Percentiles rank a stretch among this genome's conserved stretches.
Evolutionary conservation across 192 early-diverging fungal species (phyloP).

Genomic region (Lunasporangiospora selenospora): DNA sequence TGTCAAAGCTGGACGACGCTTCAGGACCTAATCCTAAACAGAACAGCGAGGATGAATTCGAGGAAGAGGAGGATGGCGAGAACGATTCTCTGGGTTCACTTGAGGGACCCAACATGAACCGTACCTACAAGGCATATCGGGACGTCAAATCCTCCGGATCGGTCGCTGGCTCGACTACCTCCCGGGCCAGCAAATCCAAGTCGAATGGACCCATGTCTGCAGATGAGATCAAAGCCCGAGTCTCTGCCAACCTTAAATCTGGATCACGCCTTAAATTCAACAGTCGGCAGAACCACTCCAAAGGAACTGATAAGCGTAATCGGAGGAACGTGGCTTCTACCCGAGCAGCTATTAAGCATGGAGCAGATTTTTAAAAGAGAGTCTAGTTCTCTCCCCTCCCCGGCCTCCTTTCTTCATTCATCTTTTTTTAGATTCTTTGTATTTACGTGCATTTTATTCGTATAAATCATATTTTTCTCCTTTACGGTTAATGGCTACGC

Average conservation of each 20-base stretch:
- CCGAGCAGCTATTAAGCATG: slow-evolving; percentile 36
- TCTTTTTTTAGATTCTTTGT: not conserved
- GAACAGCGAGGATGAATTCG: slow-evolving; percentile 26
- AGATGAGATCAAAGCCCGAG: slow-evolving; percentile 59
- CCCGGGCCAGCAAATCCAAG: slow-evolving; percentile 17
- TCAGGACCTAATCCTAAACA: slow-evolving; percentile 14
- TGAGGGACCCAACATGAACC: slow-evolving; percentile 51
- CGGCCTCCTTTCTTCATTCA: not conserved
- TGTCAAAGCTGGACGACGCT: slow-evolving; percentile 30
- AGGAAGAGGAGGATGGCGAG: slow-evolving; percentile 40
- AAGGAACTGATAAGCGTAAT: slow-evolving; percentile 62
- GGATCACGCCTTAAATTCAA: slow-evolving; percentile 32
- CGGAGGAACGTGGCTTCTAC: slow-evolving; percentile 22
- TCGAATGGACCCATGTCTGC: slow-evolving; percentile 42
- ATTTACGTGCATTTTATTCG: not conserved
- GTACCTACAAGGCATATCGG: slow-evolving; percentile 57
- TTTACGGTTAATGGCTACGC: no score
- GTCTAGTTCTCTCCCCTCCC: not conserved
- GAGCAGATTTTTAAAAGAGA: slow-evolving; percentile 25
- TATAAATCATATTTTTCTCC: slow-evolving; percentile 7
- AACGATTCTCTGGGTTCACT: slow-evolving; percentile 43
- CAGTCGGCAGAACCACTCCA: slow-evolving; percentile 55
- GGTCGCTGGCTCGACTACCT: slow-evolving; percentile 35
- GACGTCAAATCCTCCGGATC: slow-evolving; percentile 45
- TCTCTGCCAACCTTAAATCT: slow-evolving; percentile 48